phyloP scores from a whole-genome alignment of 306 rosid species.

The Biancaea sappan region DNA sequence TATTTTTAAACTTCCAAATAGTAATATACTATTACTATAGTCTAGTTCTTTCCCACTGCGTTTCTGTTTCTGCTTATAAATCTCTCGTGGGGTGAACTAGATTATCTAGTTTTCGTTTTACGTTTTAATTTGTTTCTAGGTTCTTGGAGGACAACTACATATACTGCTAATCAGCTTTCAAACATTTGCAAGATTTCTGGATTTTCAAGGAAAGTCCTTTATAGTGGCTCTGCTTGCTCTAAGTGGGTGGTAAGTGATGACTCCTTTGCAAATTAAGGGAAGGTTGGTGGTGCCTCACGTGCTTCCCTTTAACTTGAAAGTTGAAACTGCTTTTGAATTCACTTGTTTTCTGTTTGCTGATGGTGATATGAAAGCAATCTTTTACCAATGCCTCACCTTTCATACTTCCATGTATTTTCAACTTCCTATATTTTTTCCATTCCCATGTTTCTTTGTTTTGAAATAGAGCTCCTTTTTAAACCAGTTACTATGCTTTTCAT shows the following conservation, averaged over 20 bases:
- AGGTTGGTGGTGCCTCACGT: constrained; percentile 53
- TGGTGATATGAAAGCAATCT: not conserved
- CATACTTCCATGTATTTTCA: not conserved
- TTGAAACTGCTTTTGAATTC: too few relatives aligned
- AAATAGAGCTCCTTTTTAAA: too few relatives aligned
- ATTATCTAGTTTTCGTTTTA: not conserved
- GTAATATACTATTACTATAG: too few relatives aligned
- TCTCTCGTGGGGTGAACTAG: constrained; percentile 32
- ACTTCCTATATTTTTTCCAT: too few relatives aligned
- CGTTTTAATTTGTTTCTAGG: constrained; percentile 21
- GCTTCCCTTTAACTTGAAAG: constrained; percentile 7
- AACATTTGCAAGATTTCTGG: constrained; percentile 22
- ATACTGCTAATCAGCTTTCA: constrained; percentile 27
- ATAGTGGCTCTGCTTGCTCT: constrained; percentile 12
- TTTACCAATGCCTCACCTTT: not conserved
- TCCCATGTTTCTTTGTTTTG: too few relatives aligned
- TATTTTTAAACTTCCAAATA: constrained; percentile 41
- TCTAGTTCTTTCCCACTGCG: constrained; percentile 28
- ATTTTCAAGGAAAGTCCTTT: constrained; percentile 18
- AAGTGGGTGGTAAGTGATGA: constrained; percentile 28
- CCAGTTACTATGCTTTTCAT: too few relatives aligned
- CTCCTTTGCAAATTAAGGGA: constrained; percentile 33
- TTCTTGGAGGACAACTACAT: constrained; percentile 30
- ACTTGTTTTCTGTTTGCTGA: not conserved
- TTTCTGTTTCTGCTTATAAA: constrained; percentile 32